Evolutionary conservation across 352 stramenopile genomes (phyloP).

Genomic region (Phytophthora europaea): DNA sequence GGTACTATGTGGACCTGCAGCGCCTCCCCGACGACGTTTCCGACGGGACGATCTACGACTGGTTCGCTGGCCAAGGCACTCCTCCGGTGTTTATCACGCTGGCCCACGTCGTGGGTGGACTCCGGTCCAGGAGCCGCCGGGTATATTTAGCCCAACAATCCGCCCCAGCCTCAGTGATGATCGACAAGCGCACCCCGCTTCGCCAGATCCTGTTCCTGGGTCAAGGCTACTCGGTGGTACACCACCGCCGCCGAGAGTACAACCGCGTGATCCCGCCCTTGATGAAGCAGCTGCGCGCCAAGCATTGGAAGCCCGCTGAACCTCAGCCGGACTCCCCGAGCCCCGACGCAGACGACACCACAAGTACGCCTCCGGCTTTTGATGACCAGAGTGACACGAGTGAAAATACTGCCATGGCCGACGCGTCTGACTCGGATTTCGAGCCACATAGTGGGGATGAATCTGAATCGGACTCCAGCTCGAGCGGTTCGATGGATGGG

Average conservation of each 20-base stretch:
- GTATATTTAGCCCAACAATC: slow-evolving; percentile 11
- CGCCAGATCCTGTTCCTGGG: slow-evolving; percentile 2
- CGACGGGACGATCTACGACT: neutral
- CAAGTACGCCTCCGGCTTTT: neutral
- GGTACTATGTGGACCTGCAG: slow-evolving; percentile 3
- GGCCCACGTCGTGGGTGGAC: neutral
- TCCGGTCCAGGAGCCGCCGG: neutral
- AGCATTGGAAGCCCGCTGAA: neutral
- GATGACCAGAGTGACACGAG: neutral
- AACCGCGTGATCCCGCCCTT: slow-evolving; percentile 3
- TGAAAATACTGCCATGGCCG: neutral
- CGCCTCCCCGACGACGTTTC: slow-evolving; percentile 4
- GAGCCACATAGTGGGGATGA: neutral
- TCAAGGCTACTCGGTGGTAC: neutral
- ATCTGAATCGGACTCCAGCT: neutral
- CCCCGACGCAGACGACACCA: too few relatives aligned
- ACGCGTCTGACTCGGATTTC: neutral
- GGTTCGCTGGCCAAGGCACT: neutral
- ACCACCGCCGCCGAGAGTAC: neutral
- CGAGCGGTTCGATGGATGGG: neutral
- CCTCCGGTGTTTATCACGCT: neutral
- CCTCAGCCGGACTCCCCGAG: neutral
- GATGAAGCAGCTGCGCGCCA: neutral
- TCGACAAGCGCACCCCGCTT: neutral
- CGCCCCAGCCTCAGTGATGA: neutral